Conservation (phyloP, 1,139 yeast genomes). For the Debaryomycetaceae sp. region DNA sequence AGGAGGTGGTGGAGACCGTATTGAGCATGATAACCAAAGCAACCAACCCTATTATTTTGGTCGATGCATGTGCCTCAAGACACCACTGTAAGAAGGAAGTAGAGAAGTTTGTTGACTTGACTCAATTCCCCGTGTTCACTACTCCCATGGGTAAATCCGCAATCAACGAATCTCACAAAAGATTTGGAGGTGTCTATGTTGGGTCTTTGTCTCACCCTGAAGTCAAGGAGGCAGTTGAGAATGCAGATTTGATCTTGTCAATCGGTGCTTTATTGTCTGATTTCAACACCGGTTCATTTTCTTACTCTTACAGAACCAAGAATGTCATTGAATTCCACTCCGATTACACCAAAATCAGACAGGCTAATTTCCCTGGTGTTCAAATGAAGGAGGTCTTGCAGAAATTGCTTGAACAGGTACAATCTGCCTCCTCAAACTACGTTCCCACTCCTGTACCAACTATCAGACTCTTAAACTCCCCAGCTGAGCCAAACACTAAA, state of each 20-base stretch:
- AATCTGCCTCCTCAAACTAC: conserved; percentile 35
- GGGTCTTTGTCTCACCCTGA: conserved; percentile 77
- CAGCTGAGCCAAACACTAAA: conserved; percentile 21
- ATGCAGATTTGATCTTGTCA: conserved; percentile 71
- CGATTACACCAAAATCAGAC: conserved; percentile 75
- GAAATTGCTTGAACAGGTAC: conserved; percentile 40
- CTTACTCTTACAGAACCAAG: conserved; percentile 75
- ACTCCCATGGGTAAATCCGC: conserved; percentile 92
- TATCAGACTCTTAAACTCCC: conserved; percentile 31
- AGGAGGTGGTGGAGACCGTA: conserved; percentile 63
- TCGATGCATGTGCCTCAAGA: conserved; percentile 85
- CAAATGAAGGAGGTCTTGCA: conserved; percentile 71
- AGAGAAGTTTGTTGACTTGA: conserved; percentile 55
- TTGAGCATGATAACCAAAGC: conserved; percentile 40
- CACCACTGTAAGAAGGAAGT: conserved; percentile 68
- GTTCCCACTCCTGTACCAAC: conserved; percentile 48
- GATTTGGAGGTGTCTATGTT: conserved; percentile 85
- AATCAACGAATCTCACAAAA: conserved; percentile 65
- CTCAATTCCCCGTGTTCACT: conserved; percentile 80
- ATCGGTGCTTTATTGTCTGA: conserved; percentile 84
- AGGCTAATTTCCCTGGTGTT: conserved; percentile 73
- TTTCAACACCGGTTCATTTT: conserved; percentile 87
- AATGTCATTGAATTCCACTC: conserved; percentile 87
- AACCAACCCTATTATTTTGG: conserved; percentile 59
- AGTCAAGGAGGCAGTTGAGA: conserved; percentile 72